These are phyloP conservation scores for Colletotrichum simmondsii DNA, from an alignment of 2,329 filamentous ascomycete genomes.

Conservation along the genomic window DNA sequence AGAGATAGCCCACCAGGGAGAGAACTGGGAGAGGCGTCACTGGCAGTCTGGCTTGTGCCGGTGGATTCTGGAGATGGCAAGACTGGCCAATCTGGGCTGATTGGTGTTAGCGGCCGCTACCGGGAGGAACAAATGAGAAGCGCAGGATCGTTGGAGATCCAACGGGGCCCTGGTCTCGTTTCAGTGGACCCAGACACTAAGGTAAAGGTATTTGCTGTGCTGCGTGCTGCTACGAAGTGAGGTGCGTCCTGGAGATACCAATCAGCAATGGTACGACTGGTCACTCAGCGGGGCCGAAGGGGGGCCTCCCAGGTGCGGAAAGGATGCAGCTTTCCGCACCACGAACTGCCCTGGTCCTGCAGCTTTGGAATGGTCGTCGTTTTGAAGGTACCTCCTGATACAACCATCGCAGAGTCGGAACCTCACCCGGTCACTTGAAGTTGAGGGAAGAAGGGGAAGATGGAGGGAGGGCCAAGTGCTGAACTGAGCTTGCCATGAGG, in stretches of 20 bases:
- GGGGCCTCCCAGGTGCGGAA: conserved; percentile 1
- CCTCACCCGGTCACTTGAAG: not conserved
- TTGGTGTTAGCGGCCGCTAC: conserved; percentile 23
- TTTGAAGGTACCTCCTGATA: not conserved
- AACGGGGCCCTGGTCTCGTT: conserved; percentile 8
- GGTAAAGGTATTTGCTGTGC: not conserved
- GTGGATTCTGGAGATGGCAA: not conserved
- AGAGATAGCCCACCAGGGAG: not conserved
- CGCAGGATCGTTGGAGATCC: conserved; percentile 17
- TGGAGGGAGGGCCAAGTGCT: not conserved
- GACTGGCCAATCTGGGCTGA: conserved; percentile 4
- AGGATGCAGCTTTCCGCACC: conserved; percentile 26
- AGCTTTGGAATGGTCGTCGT: not conserved
- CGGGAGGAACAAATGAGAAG: conserved; percentile 17
- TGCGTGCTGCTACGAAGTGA: not conserved
- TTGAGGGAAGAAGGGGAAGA: not conserved
- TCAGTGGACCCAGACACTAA: not conserved
- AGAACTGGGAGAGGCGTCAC: not conserved
- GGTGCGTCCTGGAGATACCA: conserved; percentile 8
- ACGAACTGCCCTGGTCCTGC: conserved; percentile 1
- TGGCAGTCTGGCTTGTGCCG: conserved; percentile 23
- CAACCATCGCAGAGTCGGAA: not conserved
- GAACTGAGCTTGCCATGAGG: not conserved
- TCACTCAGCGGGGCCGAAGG: conserved; percentile 8
- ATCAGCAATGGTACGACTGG: conserved; percentile 16